These are phyloP conservation scores for Chaetomium cochliodes DNA, from an alignment of 495 filamentous ascomycete genomes.

Conservation along the genomic window DNA sequence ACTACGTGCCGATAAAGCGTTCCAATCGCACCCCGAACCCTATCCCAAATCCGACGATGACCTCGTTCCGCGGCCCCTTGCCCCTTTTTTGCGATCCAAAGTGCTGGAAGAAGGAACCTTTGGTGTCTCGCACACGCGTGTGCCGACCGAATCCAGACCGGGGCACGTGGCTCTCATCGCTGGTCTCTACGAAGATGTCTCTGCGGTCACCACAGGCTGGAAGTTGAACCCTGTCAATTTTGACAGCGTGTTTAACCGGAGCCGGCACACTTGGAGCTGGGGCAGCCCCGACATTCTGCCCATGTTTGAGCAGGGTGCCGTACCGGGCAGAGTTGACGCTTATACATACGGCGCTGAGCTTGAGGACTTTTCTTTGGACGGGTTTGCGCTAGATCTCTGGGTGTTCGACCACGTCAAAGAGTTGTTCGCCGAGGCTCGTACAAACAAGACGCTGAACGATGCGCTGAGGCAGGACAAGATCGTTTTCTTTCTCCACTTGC, in stretches of 20 bases:
- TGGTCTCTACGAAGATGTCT: constrained; percentile 97
- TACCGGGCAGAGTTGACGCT: constrained; percentile 80
- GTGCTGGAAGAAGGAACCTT: constrained; percentile 93
- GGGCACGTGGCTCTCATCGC: constrained; percentile 98
- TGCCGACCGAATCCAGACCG: constrained; percentile 95
- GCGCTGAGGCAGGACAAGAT: constrained; percentile 78
- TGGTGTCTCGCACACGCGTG: constrained; percentile 95
- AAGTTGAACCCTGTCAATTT: constrained; percentile 98
- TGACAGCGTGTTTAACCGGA: constrained; percentile 97
- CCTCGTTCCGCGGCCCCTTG: constrained; percentile 66
- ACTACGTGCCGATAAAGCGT: constrained; percentile 95
- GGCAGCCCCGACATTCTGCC: constrained; percentile 95
- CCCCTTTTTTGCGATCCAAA: constrained; percentile 90
- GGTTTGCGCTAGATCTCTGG: constrained; percentile 80
- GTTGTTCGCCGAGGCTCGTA: constrained; percentile 75
- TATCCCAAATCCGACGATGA: constrained; percentile 63
- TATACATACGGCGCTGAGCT: constrained; percentile 78
- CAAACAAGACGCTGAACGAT: constrained; percentile 71
- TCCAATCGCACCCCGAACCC: constrained; percentile 90
- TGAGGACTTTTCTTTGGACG: constrained; percentile 88
- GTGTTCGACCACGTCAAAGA: constrained; percentile 92
- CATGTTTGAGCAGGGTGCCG: constrained; percentile 95
- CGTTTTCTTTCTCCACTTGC: constrained; percentile 94
- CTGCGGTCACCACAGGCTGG: constrained; percentile 96
- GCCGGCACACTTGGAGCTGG: constrained; percentile 98